These are phyloP conservation scores for Chlamydomonas incerta DNA, from an alignment of 139 green algal genomes.

Conservation along the genomic window DNA sequence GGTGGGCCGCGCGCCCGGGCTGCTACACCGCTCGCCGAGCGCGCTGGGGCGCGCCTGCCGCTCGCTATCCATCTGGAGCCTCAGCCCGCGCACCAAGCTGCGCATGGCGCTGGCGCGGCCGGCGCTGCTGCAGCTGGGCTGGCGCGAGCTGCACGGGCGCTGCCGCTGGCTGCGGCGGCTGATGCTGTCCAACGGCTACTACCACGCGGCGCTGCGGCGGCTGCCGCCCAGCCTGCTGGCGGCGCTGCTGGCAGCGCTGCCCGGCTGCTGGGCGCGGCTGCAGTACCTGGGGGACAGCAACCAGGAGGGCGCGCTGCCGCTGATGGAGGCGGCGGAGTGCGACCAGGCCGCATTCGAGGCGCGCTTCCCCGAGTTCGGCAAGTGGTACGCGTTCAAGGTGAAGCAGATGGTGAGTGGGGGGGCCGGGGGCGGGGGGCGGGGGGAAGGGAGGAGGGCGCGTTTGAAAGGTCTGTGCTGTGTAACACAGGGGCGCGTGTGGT, in stretches of 20 bases:
- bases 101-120: slow-evolving; percentile 47
- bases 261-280: slow-evolving; percentile 53
- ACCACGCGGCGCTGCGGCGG: slow-evolving; percentile 52
- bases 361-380: slow-evolving; percentile 46
- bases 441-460: background rate
- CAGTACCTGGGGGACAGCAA: slow-evolving; percentile 60
- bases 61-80: slow-evolving; percentile 62
- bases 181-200: slow-evolving; percentile 55
- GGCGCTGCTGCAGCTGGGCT: slow-evolving; percentile 58
- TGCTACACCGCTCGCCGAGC: slow-evolving; percentile 44
- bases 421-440: background rate
- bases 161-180: slow-evolving; percentile 65
- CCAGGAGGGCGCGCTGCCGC: slow-evolving; percentile 33
- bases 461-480: background rate
- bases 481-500: background rate
- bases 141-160: slow-evolving; percentile 60
- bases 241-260: slow-evolving; percentile 56
- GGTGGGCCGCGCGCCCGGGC: slow-evolving; percentile 23
- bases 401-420: slow-evolving; percentile 38
- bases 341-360: slow-evolving; percentile 12
- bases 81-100: slow-evolving; percentile 48
- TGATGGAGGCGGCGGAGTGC: slow-evolving; percentile 15
- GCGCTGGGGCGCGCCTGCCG: slow-evolving; percentile 34
- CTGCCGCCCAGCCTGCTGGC: slow-evolving; percentile 45
- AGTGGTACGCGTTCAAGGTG: slow-evolving; percentile 35